Conservation (phyloP, 2,329 filamentous ascomycete species). For the Penicillium glabrum region DNA sequence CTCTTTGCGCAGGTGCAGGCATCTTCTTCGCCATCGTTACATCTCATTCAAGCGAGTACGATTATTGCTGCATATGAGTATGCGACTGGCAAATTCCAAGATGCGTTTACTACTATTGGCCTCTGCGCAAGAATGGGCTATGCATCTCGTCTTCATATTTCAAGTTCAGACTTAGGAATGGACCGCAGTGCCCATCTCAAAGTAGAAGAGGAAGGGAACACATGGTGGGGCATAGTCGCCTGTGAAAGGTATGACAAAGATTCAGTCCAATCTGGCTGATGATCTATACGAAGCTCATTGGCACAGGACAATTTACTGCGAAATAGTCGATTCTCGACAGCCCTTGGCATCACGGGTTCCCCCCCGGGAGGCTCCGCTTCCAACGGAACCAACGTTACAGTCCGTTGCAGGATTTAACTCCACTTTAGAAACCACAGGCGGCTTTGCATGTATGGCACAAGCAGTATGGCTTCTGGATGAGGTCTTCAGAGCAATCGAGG, state of each 20-base stretch:
- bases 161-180: background rate
- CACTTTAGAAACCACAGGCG: constrained; percentile 3
- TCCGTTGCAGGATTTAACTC: background rate
- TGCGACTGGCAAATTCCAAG: constrained; percentile 13
- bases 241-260: constrained; percentile 24
- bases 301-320: constrained; percentile 13
- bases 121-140: constrained; percentile 28
- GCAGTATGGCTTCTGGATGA: constrained; percentile 25
- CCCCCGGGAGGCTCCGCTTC: constrained; percentile 7
- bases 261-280: no score
- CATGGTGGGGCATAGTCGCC: constrained; percentile 32
- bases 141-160: constrained; percentile 16
- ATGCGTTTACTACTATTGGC: constrained; percentile 25
- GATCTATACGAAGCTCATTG: background rate
- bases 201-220: constrained; percentile 26
- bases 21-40: constrained; percentile 15
- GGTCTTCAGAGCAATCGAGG: constrained; percentile 13
- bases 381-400: constrained; percentile 8
- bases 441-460: constrained; percentile 22
- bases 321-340: constrained; percentile 12
- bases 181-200: background rate
- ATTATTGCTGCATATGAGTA: constrained; percentile 33
- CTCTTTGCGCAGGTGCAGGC: constrained; percentile 27
- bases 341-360: constrained; percentile 17
- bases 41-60: constrained; percentile 29